Evolutionary conservation across 1,139 yeast species (phyloP).

Genomic region (Taphrina communis): DNA sequence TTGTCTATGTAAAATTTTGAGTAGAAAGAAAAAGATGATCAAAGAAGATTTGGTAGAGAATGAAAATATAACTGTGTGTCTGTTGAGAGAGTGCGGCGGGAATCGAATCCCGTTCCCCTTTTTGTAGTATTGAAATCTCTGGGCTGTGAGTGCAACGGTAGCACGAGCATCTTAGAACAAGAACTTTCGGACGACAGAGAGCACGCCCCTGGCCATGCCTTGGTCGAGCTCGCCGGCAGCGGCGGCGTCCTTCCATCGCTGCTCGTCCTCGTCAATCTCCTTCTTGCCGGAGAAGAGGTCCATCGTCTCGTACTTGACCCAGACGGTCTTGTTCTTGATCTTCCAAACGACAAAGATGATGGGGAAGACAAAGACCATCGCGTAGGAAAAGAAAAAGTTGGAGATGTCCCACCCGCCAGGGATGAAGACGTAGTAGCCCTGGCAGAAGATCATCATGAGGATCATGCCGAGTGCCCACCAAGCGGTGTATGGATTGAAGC

Average conservation of each 20-base stretch:
- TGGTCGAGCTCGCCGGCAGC: constrained; percentile 29
- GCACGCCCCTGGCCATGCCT: constrained; percentile 27
- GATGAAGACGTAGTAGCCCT: constrained; percentile 68
- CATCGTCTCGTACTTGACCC: constrained; percentile 27
- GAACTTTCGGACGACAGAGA: constrained; percentile 31
- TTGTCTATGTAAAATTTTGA: neutral
- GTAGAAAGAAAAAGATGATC: neutral
- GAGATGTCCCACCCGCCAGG: constrained; percentile 59
- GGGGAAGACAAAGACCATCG: constrained; percentile 58
- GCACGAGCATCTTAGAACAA: constrained; percentile 3
- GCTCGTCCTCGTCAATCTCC: constrained; percentile 40
- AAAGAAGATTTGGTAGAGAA: neutral
- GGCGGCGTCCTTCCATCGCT: constrained; percentile 34
- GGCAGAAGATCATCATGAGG: constrained; percentile 66
- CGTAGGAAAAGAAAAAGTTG: constrained; percentile 59
- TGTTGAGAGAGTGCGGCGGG: neutral
- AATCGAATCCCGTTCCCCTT: neutral
- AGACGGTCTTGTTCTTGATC: constrained; percentile 29
- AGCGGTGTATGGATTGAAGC: constrained; percentile 64
- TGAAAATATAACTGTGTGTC: neutral
- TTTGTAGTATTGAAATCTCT: neutral
- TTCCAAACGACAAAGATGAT: constrained; percentile 55
- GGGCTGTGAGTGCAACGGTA: neutral
- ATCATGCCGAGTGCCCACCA: constrained; percentile 55
- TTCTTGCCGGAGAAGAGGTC: constrained; percentile 38